A percentile compares a stretch with the other conserved stretches of the same genome.
phyloP scores from a whole-genome alignment of 1,284 basidiomycete genomes.

The Cystobasidium sp. region DNA sequence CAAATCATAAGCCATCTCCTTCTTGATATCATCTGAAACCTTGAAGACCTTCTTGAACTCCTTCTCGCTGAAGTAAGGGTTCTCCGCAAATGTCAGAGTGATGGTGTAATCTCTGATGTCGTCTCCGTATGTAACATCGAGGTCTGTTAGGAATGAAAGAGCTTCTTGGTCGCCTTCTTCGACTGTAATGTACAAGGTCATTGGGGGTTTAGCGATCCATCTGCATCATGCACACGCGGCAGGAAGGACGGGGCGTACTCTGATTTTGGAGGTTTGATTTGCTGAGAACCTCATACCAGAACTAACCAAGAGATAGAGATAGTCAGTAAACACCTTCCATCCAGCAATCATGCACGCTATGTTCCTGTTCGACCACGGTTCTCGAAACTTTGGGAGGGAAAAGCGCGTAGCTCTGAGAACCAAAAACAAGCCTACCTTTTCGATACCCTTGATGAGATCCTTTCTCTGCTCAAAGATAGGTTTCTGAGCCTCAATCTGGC shows the following conservation, averaged over 20 bases:
- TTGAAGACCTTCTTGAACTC: conserved; percentile 45
- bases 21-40: conserved; percentile 35
- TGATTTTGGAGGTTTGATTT: conserved; percentile 39
- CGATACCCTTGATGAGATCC: conserved; percentile 46
- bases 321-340: not conserved
- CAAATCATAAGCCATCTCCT: conserved; percentile 46
- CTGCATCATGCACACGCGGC: not conserved
- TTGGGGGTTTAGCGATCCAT: not conserved
- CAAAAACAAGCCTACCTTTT: conserved; percentile 21
- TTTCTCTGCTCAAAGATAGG: conserved; percentile 45
- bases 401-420: not conserved
- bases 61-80: conserved; percentile 51
- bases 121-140: conserved; percentile 46
- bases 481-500: conserved; percentile 44
- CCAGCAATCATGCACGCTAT: conserved; percentile 10
- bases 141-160: conserved; percentile 46
- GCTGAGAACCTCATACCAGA: conserved; percentile 47
- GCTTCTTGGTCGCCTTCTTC: conserved; percentile 50
- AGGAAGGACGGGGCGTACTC: conserved; percentile 14
- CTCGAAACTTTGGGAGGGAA: not conserved
- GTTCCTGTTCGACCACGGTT: not conserved
- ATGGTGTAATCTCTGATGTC: conserved; percentile 48
- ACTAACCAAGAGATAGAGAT: conserved; percentile 18
- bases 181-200: conserved; percentile 19
- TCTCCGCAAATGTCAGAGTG: conserved; percentile 39